These are phyloP conservation scores for Aspergillus pseudoglaucus DNA, from an alignment of 2,329 filamentous ascomycete genomes.

Conservation along the genomic window DNA sequence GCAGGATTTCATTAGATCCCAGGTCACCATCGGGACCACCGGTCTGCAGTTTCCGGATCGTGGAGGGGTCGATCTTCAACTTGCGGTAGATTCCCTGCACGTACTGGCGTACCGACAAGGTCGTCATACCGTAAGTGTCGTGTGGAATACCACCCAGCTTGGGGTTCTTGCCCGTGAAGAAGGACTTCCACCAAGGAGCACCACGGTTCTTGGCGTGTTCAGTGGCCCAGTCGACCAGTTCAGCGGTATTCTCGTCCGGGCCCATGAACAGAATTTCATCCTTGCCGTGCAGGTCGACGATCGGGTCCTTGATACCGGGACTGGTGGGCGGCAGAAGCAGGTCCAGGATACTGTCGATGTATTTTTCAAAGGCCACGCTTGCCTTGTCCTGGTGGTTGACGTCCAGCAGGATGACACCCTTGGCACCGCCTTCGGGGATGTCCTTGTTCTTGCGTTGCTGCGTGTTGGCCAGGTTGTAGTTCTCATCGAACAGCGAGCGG, in stretches of 20 bases:
- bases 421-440: conserved; percentile 95
- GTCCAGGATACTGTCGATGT: conserved; percentile 97
- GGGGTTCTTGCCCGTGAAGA: conserved; percentile 98
- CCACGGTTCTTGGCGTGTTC: conserved; percentile 81
- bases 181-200: conserved; percentile 99
- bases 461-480: conserved; percentile 95
- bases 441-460: conserved; percentile 99
- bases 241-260: conserved; percentile 96
- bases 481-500: conserved; percentile 94
- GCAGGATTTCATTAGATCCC: conserved; percentile 94
- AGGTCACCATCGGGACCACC: conserved; percentile 95
- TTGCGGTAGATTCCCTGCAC: conserved; percentile 97
- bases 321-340: conserved; percentile 82
- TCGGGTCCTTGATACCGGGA: conserved; percentile 97
- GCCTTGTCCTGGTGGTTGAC: conserved; percentile 90
- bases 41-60: conserved; percentile 90
- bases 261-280: conserved; percentile 98
- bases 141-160: conserved; percentile 95
- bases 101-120: conserved; percentile 90
- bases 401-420: conserved; percentile 93
- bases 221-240: conserved; percentile 97
- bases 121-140: conserved; percentile 96
- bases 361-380: conserved; percentile 93
- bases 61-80: conserved; percentile 76
- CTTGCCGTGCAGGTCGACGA: conserved; percentile 91